Evolutionary conservation across 164 flowering plant species (phyloP).

Genomic region (Nelumbo lutea): DNA sequence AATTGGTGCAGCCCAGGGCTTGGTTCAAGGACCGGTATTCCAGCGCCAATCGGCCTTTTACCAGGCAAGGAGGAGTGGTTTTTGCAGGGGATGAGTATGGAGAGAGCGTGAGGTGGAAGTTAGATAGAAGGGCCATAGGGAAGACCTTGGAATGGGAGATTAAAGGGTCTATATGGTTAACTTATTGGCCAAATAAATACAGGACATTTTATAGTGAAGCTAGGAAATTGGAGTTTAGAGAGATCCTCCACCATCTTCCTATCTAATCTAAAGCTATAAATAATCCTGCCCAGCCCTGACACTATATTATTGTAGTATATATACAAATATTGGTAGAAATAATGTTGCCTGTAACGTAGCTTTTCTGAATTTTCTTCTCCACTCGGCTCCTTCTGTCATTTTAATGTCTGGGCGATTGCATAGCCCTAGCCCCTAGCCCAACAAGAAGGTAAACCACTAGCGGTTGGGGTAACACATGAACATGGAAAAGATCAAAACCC

Average conservation of each 20-base stretch:
- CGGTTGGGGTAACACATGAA: too few species aligned
- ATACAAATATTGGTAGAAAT: too few species aligned
- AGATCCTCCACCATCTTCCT: conserved; percentile 48
- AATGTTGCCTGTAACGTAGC: too few species aligned
- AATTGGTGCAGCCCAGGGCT: conserved; percentile 59
- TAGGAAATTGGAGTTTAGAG: conserved; percentile 66
- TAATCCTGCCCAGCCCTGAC: too few species aligned
- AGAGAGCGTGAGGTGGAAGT: conserved; percentile 67
- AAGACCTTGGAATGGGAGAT: conserved; percentile 80
- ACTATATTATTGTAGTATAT: too few species aligned
- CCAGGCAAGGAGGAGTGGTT: conserved; percentile 79
- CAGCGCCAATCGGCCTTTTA: conserved; percentile 69
- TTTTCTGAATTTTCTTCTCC: too few species aligned
- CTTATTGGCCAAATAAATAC: conserved; percentile 86
- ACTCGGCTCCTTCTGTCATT: too few species aligned
- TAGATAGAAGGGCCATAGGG: conserved; percentile 55
- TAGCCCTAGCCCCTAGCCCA: too few species aligned
- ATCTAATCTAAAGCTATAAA: conserved; percentile 3
- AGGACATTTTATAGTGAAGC: conserved; percentile 62
- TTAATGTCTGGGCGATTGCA: too few species aligned
- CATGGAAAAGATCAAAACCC: too few species aligned
- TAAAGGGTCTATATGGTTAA: conserved; percentile 68
- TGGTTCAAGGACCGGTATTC: conserved; percentile 85
- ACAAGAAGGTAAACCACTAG: too few species aligned
- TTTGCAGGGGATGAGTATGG: conserved; percentile 94